Percentiles rank a stretch among this genome's conserved stretches.
phyloP scores from a whole-genome alignment of 371 early-diverging fungal genomes.

The Umbelopsis sp. region DNA sequence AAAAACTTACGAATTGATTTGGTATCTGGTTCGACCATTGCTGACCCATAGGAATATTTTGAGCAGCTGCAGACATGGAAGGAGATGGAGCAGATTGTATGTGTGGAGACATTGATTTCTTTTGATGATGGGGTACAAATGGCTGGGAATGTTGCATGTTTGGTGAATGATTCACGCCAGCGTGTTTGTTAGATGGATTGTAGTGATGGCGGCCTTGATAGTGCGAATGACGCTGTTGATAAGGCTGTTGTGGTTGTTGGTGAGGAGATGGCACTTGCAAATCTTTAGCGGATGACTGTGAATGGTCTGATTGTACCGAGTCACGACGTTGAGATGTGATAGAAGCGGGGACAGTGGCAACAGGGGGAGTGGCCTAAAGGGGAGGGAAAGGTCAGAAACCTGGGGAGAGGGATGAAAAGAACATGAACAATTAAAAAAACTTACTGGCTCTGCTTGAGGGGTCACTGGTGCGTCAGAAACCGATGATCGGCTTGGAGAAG shows the following conservation, averaged over 20 bases:
- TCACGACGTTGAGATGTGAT: constrained; percentile 2
- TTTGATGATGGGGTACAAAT: constrained; percentile 36
- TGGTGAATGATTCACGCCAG: constrained; percentile 35
- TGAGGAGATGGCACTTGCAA: constrained; percentile 16
- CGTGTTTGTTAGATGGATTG: constrained; percentile 28
- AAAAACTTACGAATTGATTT: constrained; percentile 35
- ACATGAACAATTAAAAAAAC: background rate
- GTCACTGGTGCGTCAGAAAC: constrained; percentile 1
- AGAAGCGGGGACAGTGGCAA: too few relatives aligned
- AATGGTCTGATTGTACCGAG: constrained; percentile 17
- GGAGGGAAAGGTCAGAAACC: too few relatives aligned
- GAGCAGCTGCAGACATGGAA: constrained; percentile 25
- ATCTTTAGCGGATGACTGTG: constrained; percentile 13
- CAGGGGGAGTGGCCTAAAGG: background rate
- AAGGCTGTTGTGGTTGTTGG: constrained; percentile 22
- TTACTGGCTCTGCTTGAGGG: constrained; percentile 6
- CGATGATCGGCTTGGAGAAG: constrained; percentile 21
- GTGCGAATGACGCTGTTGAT: constrained; percentile 29
- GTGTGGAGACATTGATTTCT: constrained; percentile 39
- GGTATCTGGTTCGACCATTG: constrained; percentile 22
- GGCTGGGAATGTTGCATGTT: constrained; percentile 36
- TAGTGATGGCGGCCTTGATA: constrained; percentile 34
- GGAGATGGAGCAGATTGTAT: constrained; percentile 39
- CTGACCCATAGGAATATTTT: constrained; percentile 28
- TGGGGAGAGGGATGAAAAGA: too few relatives aligned